Base-by-base conservation (phyloP, 345 rosid genomes). In the Viola odorata region DNA sequence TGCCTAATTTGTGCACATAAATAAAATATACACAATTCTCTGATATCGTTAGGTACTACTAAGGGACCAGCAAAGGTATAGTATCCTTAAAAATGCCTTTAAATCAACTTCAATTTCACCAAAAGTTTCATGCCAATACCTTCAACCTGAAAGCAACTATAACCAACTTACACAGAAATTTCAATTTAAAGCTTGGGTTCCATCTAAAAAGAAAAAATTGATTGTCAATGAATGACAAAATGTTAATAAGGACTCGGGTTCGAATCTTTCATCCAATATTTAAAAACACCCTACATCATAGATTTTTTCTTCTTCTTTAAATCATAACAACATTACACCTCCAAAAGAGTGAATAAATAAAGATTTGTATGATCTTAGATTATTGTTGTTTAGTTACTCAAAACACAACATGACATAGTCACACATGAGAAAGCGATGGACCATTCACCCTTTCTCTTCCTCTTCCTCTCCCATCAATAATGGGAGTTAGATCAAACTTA, bases 401-500 rank as follows among this genome's bases (percentile, higher is more conserved):
- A 56, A 11, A 37, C 32, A 8, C 8, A 60, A 42, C 44, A 10
- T 55, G 13, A 45, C 59, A 72, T 15, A 14, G 36, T 48, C 67
- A 57, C 77, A 62, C 61, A 58, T 44, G 76, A 68, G 53, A 40
- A 63, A 64, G 78, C 45, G 63, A 75, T 75, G 84, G 79, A 54
- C 80, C 80, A 71, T 45, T 5, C 36, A 37, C 37, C 12, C 13
- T 55, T 37, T 37, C 44, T 53, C 37, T 14, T 40, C 15, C 62
- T 50, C 64, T 52, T 53, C n/a, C 41, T 54, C 59, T 70, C 17
- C 50, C 61, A 63, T 53, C 60, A 72, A 70, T 64, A 50, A 70
- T 73, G 74, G 73, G 15, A 62, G 79, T 65, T 68, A 85, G 80
- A 70, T 84, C 59, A 60, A 53, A 53, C 52, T 57, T 67, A 32